Evolutionary conservation across 73 alveolate species (phyloP), one percentile per base, ranked within the genome.

Genomic region (Stentor coeruleus): DNA sequence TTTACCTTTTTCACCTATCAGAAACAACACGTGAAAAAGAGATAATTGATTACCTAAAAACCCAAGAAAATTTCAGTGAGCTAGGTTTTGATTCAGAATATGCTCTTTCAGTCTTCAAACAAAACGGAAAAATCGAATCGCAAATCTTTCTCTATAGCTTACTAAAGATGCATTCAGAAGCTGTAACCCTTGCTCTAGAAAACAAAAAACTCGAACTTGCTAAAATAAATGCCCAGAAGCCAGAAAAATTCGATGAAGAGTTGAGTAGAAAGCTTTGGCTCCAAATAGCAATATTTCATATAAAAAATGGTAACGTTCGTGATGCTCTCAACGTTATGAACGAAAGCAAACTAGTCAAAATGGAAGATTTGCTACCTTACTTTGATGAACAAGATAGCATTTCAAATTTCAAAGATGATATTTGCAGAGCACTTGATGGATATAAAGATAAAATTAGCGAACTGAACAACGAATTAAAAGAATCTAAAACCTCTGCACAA

Each of bases 141-240:
- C 84, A 88, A 81, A 94, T 94, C 55, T 85, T 88, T 11, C 84
- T 94, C 3, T 94, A 94, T 82, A 96, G 96, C 4, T 91, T 97
- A 90, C 88, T 97, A 91, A 97, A 97, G n/a, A 90, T 95, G 82
- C 95, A 95, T 89, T 90, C 97, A 30, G 98, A 95, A 85, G 99
- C 99, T 49, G 99, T 97, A 35, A 91, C 91, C 73, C 59, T 95
- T 59, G 98, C 99, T 35, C 86, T 97, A 60, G 94, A 91, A 75
- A 84, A 89, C 35, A 93, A 91, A 33, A 89, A 95, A 76, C 83
- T 91, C 49, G 98, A 94, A 3, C 86, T 93, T 81, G 99, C 99
- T 4, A 96, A 94, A 88, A 90, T 76, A 37, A 91, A 93, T 82
- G 99, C 99, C 37, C 66, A 92, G 28, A 97, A 96, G 81, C 96